These are phyloP conservation scores for Klebsormidium nitens DNA, from an alignment of 139 green algal species.

Conservation along the genomic window DNA sequence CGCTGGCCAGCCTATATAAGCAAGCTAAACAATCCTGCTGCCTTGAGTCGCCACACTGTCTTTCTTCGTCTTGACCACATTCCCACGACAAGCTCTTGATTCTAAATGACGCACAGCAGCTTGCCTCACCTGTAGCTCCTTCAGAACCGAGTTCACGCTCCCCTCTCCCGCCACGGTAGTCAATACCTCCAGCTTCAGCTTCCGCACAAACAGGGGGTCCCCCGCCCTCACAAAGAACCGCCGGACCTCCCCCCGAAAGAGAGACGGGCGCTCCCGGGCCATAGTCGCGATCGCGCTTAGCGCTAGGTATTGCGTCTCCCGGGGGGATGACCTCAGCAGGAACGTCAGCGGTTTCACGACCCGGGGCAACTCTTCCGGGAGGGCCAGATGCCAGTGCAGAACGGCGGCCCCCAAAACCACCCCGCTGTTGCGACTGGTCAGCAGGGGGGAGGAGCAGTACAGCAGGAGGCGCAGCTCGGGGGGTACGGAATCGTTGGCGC, in stretches of 20 bases:
- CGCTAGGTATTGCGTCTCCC: slow-evolving; percentile 25
- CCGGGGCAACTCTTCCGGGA: background rate
- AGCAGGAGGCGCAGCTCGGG: slow-evolving; percentile 21
- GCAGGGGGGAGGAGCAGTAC: slow-evolving; percentile 2
- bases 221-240: slow-evolving; percentile 23
- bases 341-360: slow-evolving; percentile 11
- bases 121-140: slow-evolving; percentile 23
- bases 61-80: too few relatives aligned
- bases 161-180: slow-evolving; percentile 1
- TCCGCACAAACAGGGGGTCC: slow-evolving; percentile 3
- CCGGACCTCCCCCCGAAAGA: slow-evolving; percentile 15
- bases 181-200: slow-evolving; percentile 20
- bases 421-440: slow-evolving; percentile 16
- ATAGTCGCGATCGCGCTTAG: slow-evolving; percentile 19
- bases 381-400: slow-evolving; percentile 14
- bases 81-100: too few relatives aligned
- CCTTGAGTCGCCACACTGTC: too few relatives aligned
- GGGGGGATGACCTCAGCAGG: slow-evolving; percentile 20
- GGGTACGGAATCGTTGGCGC: background rate
- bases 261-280: slow-evolving; percentile 1
- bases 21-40: too few relatives aligned
- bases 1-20: too few relatives aligned
- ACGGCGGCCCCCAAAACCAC: slow-evolving; percentile 17
- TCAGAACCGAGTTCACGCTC: background rate
- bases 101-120: too few relatives aligned